Conservation (phyloP, 495 filamentous ascomycete genomes). For the Tuber microsphaerosporum region DNA sequence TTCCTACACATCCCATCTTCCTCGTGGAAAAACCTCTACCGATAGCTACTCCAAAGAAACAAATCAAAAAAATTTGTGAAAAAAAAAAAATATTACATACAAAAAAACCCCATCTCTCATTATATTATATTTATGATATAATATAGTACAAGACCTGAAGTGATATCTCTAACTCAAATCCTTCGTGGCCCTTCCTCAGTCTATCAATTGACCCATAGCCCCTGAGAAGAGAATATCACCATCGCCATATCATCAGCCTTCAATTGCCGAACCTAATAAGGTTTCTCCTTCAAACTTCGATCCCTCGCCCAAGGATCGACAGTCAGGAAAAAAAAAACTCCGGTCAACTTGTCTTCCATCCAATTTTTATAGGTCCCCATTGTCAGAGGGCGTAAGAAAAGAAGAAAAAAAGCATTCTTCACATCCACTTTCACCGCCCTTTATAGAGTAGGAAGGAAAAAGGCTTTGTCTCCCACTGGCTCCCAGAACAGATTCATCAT, state of each 20-base stretch:
- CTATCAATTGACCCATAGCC: background rate
- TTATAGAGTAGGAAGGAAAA: background rate
- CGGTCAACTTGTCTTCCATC: background rate
- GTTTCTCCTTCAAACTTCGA: background rate
- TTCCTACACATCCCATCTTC: background rate
- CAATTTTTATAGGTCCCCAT: background rate
- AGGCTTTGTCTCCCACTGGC: conserved; percentile 1
- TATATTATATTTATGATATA: background rate
- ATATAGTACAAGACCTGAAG: background rate
- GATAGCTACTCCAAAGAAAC: background rate
- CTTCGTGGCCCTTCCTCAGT: background rate
- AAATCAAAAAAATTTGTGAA: background rate
- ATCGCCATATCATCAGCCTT: background rate
- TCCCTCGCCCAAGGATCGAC: background rate
- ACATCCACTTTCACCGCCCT: background rate
- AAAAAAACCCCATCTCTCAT: background rate
- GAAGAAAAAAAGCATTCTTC: background rate
- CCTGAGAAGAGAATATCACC: background rate
- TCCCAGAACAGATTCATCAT: background rate
- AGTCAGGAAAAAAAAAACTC: background rate
- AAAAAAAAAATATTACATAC: background rate
- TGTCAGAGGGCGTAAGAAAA: background rate
- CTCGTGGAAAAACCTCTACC: background rate
- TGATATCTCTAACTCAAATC: background rate
- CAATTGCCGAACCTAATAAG: conserved; percentile 4